phyloP scores from a whole-genome alignment of 208 protist species.

The Trypanosoma rangeli region DNA sequence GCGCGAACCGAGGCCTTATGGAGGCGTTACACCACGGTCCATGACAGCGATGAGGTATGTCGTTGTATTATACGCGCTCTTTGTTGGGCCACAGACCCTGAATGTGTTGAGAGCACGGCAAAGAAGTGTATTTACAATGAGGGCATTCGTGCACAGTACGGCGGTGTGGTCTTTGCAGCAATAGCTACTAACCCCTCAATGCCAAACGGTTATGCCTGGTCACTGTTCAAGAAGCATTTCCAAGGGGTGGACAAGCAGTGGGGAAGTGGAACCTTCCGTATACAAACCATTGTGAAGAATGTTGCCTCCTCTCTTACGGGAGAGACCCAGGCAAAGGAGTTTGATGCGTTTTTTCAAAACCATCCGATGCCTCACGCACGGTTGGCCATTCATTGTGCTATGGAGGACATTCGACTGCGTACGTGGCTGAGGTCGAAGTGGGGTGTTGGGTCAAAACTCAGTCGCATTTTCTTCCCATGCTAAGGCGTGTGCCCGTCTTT shows the following conservation, averaged over 20 bases:
- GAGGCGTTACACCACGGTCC: slow-evolving; percentile 43
- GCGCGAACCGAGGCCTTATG: slow-evolving; percentile 37
- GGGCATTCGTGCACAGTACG: slow-evolving; percentile 79
- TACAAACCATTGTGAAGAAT: slow-evolving; percentile 73
- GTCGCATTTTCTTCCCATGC: slow-evolving; percentile 23
- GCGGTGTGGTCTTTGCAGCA: slow-evolving; percentile 54
- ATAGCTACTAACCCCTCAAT: slow-evolving; percentile 52
- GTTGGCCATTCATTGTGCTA: slow-evolving; percentile 66
- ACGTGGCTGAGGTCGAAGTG: slow-evolving; percentile 64
- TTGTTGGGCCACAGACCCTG: slow-evolving; percentile 46
- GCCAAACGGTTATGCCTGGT: slow-evolving; percentile 52
- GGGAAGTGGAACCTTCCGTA: slow-evolving; percentile 88
- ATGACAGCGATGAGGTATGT: slow-evolving; percentile 74
- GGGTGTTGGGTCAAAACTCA: slow-evolving; percentile 30
- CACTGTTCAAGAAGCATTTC: slow-evolving; percentile 74
- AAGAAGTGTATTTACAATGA: slow-evolving; percentile 61
- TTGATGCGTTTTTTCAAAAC: slow-evolving; percentile 65
- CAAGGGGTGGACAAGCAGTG: slow-evolving; percentile 74
- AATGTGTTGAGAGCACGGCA: slow-evolving; percentile 59
- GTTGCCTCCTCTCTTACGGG: slow-evolving; percentile 61
- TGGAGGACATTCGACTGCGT: slow-evolving; percentile 63
- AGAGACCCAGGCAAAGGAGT: slow-evolving; percentile 51
- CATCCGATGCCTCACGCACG: slow-evolving; percentile 76
- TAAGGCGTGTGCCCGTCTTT: not conserved
- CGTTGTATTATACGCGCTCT: slow-evolving; percentile 62